phyloP scores from a whole-genome alignment of 1,284 basidiomycete genomes.

The Cystobasidium pallidum region DNA sequence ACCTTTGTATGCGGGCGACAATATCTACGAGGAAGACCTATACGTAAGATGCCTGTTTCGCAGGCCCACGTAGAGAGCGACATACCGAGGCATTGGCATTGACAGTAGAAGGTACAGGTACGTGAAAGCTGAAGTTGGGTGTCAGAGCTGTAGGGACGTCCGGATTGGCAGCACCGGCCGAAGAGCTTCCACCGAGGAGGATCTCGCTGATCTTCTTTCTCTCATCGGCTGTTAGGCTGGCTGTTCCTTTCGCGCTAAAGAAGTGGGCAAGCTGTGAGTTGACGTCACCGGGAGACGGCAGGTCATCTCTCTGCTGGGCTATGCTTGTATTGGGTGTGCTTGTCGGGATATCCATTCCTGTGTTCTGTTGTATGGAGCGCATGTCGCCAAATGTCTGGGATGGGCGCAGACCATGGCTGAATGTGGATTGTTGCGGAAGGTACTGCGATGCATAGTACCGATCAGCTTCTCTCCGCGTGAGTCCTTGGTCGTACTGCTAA shows the following conservation, averaged over 20 bases:
- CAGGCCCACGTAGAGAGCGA: background rate
- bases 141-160: slow-evolving; percentile 36
- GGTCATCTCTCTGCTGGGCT: background rate
- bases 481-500: background rate
- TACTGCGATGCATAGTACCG: background rate
- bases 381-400: slow-evolving; percentile 39
- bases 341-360: slow-evolving; percentile 13
- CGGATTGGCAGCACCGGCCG: background rate
- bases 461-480: too few relatives aligned
- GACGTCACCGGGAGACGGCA: slow-evolving; percentile 25
- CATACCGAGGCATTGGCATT: slow-evolving; percentile 32
- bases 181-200: slow-evolving; percentile 15
- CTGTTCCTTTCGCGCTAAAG: slow-evolving; percentile 35
- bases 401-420: background rate
- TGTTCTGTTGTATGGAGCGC: slow-evolving; percentile 22
- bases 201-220: slow-evolving; percentile 32
- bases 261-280: slow-evolving; percentile 39
- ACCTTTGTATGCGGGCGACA: slow-evolving; percentile 25
- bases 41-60: background rate
- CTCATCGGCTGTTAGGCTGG: slow-evolving; percentile 36
- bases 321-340: slow-evolving; percentile 20
- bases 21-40: slow-evolving; percentile 8
- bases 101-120: slow-evolving; percentile 11
- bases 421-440: background rate
- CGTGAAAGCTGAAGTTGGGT: slow-evolving; percentile 37